phyloP scores from a whole-genome alignment of 2,329 filamentous ascomycete species.

The Aspergillus udagawae region DNA sequence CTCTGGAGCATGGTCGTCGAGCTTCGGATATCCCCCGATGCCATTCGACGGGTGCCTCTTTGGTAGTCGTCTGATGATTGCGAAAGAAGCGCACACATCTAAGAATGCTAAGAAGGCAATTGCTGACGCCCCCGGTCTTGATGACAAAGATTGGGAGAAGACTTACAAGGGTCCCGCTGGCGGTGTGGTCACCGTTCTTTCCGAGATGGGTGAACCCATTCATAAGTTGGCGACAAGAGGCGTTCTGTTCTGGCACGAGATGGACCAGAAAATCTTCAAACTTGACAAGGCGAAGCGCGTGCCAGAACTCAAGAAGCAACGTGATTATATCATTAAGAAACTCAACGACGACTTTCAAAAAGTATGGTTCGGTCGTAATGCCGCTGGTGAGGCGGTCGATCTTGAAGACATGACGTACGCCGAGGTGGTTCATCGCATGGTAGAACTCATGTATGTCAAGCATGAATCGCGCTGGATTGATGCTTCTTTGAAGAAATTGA shows the following conservation, averaged over 20 bases:
- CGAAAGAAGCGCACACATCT: constrained; percentile 86
- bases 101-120: constrained; percentile 86
- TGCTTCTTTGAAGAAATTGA: constrained; percentile 72
- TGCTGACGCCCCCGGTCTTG: constrained; percentile 75
- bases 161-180: constrained; percentile 89
- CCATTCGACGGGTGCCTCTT: constrained; percentile 89
- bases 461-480: constrained; percentile 92
- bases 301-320: constrained; percentile 80
- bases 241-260: constrained; percentile 95
- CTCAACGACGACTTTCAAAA: constrained; percentile 96
- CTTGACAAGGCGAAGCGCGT: constrained; percentile 92
- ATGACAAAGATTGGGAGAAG: constrained; percentile 82
- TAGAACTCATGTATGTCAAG: constrained; percentile 86
- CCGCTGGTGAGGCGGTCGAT: constrained; percentile 73
- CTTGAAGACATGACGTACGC: constrained; percentile 95
- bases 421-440: constrained; percentile 80
- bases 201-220: constrained; percentile 99
- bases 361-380: constrained; percentile 91
- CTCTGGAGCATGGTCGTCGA: constrained; percentile 80
- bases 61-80: constrained; percentile 89
- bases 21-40: constrained; percentile 86
- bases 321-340: constrained; percentile 89
- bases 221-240: constrained; percentile 97
- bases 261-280: constrained; percentile 97
- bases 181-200: constrained; percentile 92